Evolutionary conservation across 306 rosid species (phyloP).

Genomic region (Lupinus albus): DNA sequence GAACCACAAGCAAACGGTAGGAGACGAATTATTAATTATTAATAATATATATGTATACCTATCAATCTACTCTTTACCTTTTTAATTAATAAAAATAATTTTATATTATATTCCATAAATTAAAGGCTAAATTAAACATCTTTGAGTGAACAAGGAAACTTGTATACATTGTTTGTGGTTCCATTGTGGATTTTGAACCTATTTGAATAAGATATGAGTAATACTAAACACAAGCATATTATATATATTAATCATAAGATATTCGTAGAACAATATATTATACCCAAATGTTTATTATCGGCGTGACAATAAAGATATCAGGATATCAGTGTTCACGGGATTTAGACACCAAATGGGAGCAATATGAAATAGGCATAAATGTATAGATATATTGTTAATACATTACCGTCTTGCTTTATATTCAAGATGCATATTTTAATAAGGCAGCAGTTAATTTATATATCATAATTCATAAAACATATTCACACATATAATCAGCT

Average conservation of each 20-base stretch:
- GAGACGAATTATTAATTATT: slow-evolving; percentile 31
- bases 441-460: too few species aligned
- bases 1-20: slow-evolving; percentile 63
- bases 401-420: background rate
- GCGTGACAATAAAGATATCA: background rate
- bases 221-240: background rate
- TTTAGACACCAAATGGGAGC: background rate
- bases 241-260: slow-evolving; percentile 15
- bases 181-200: slow-evolving; percentile 30
- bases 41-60: slow-evolving; percentile 49
- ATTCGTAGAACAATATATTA: slow-evolving; percentile 15
- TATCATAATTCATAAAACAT: too few species aligned
- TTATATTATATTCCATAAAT: too few species aligned
- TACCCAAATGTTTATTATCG: slow-evolving; percentile 1
- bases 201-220: slow-evolving; percentile 29
- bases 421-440: background rate
- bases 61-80: slow-evolving; percentile 52
- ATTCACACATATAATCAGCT: too few species aligned
- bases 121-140: too few species aligned
- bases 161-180: slow-evolving; percentile 17
- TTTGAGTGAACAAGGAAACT: background rate
- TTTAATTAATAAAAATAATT: background rate
- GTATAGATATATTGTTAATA: background rate
- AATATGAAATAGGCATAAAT: background rate
- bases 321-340: slow-evolving; percentile 10